Base-by-base conservation (phyloP, 2,329 filamentous ascomycete genomes). In the Sclerotinia sclerotiorum region DNA sequence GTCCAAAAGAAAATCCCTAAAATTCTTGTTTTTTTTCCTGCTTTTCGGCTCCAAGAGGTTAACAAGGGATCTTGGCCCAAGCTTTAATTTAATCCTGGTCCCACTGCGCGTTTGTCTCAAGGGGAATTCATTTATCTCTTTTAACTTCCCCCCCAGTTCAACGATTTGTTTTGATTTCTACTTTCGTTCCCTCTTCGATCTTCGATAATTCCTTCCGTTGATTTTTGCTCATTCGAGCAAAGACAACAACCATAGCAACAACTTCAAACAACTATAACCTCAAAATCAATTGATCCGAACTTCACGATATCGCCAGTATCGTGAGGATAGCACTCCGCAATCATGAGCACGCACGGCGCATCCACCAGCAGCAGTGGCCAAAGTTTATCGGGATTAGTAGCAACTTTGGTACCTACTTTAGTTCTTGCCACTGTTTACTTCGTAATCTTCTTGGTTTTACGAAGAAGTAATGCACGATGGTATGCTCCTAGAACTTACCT, bases 401-500 rank as follows among this genome's bases (percentile, higher is more conserved):
- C 82, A 52, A 84, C 83, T 19, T 76, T 87, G 52, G 73, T 84
- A 8, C 80, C 83, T 39, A 74, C 83, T 17, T 72, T 82, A 27
- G 72, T 82, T 58, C 77, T 82, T 32, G 78, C 74, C n/a, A 78
- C 76, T 17, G 82, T 85, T 74, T 78, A 84, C 48, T 49, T 82
- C n/a, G 65, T 80, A 54, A 73, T 78, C 63, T 87, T 87, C 76
- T 72, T 85, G 56, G 75, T 85, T 61, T 76, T 87, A 70, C 82
- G 84, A 69, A 79, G 77, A 68, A 81, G 77, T 3, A 78, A 85
- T 63, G 81, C 78, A 65, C 79, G 84, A 68, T 82, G 81, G 73
- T 87, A 87, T 77, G 82, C 84, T 68, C 84, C 84, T 15, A 79
- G 84, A 77, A 85, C 84, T 29, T 86, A 85, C 72, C 78, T 86